Base-by-base conservation (phyloP, 2,329 filamentous ascomycete genomes). In the Microascus cirrosus region DNA sequence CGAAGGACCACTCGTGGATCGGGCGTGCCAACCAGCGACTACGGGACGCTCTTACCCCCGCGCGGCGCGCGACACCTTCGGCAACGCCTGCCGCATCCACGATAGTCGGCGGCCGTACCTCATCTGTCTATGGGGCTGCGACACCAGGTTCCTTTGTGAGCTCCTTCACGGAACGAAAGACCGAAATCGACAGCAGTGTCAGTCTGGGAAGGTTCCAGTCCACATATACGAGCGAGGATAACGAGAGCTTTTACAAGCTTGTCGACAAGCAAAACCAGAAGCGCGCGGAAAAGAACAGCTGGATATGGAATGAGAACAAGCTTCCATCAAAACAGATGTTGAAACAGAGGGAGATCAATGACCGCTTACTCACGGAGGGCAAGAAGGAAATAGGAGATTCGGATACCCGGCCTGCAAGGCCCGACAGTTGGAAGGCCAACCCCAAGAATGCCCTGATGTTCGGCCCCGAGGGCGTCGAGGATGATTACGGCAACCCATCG, bases 141-240 rank as follows among this genome's bases (percentile, higher is more conserved):
- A 96, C 91, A 1, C 90, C 91, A 0, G 75, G 75, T 60, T 86
- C 86, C 0, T 75, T 82, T 1, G 71, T 68, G 24, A 71, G 72
- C 42, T 68, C 66, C 6, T 65, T 67, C 24, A 66, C 68, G 18
- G 67, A 69, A 20, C 69, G 72, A 55, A 75, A 73, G 57, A 74
- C 74, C 59, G 71, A 78, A 35, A 76, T 90, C 20, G 86, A 95
- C 68, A 84, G 86, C 50, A 86, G 86, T 64, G 84, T 97, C 77
- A 91, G 87, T 60, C 79, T 99, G 1, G 84, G 86, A 57, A 83
- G 86, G 1, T 99, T 96, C 66, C 94, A 99, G 68, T 81, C 88
- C 2, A 93, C 89, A 63, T 97, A 96, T 73, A 99, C 93, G 1
- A 96, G 90, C 66, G 94, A 99, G 71, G 94, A 99, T 69, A 97